Percentiles rank a stretch among this genome's conserved stretches.
Evolutionary conservation across 2,329 filamentous ascomycete species (phyloP).

Genomic region (Myriangium duriaei): DNA sequence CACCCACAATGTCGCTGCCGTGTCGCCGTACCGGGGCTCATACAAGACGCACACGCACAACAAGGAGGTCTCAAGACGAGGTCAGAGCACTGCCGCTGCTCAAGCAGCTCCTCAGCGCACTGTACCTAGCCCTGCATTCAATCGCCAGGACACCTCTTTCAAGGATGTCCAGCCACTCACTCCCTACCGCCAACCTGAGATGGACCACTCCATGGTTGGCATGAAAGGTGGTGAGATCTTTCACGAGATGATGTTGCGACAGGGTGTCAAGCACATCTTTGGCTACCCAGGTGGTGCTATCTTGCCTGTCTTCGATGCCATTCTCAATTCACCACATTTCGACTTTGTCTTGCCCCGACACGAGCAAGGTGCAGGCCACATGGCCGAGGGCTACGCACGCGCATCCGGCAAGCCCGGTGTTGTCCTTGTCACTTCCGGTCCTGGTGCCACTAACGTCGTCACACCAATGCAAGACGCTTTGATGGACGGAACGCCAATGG

Average conservation of each 20-base stretch:
- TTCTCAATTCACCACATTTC: constrained; percentile 96
- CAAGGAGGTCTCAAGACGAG: constrained; percentile 24
- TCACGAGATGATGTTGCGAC: constrained; percentile 97
- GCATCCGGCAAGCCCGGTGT: constrained; percentile 90
- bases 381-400: constrained; percentile 94
- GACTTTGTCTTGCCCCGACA: constrained; percentile 91
- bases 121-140: constrained; percentile 37
- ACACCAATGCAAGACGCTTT: constrained; percentile 94
- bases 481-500: constrained; percentile 88
- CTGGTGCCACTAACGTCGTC: constrained; percentile 90
- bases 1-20: constrained; percentile 26
- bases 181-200: constrained; percentile 35
- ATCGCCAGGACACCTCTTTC: constrained; percentile 30
- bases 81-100: constrained; percentile 31
- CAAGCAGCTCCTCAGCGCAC: constrained; percentile 26
- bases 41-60: constrained; percentile 11
- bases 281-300: constrained; percentile 89
- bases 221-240: constrained; percentile 95
- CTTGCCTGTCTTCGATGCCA: constrained; percentile 94
- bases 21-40: constrained; percentile 31
- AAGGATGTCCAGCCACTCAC: constrained; percentile 33
- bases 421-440: constrained; percentile 90
- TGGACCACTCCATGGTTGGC: constrained; percentile 63
- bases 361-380: constrained; percentile 96
- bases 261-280: constrained; percentile 81